Percentiles rank a stretch among this genome's conserved stretches.
phyloP scores from a whole-genome alignment of 352 stramenopile species.

The Phytophthora tentaculata region DNA sequence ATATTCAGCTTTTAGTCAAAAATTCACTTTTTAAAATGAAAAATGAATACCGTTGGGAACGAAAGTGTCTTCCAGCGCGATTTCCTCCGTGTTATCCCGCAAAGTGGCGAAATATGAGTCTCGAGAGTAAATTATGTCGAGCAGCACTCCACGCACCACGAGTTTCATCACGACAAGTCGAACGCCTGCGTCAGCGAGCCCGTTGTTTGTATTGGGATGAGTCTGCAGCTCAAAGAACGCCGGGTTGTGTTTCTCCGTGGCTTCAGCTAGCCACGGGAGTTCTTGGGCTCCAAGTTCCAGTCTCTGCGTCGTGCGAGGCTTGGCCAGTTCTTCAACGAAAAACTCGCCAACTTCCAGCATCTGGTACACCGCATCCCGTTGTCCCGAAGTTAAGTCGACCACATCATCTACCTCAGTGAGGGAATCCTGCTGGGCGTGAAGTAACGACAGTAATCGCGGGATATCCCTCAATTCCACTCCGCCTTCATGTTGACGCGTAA shows the following conservation, averaged over 20 bases:
- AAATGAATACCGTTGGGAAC: slow-evolving; percentile 50
- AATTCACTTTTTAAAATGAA: neutral
- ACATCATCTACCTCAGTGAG: slow-evolving; percentile 51
- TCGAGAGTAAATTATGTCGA: slow-evolving; percentile 64
- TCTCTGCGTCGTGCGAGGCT: slow-evolving; percentile 55
- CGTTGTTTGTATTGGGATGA: slow-evolving; percentile 48
- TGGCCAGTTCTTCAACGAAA: slow-evolving; percentile 71
- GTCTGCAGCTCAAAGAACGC: slow-evolving; percentile 79
- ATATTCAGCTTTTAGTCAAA: neutral
- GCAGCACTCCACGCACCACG: slow-evolving; percentile 64
- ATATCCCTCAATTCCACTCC: slow-evolving; percentile 48
- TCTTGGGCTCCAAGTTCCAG: slow-evolving; percentile 51
- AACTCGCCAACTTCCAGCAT: slow-evolving; percentile 77
- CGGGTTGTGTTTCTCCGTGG: slow-evolving; percentile 29
- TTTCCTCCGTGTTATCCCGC: slow-evolving; percentile 56
- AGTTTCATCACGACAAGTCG: slow-evolving; percentile 74
- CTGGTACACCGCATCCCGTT: slow-evolving; percentile 67
- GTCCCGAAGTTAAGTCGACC: slow-evolving; percentile 44
- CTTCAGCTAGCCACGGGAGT: slow-evolving; percentile 60
- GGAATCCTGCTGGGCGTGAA: slow-evolving; percentile 57
- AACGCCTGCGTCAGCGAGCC: slow-evolving; percentile 42
- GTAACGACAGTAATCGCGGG: slow-evolving; percentile 52
- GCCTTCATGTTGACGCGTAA: slow-evolving; percentile 21
- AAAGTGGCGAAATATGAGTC: slow-evolving; percentile 71
- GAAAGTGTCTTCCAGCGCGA: slow-evolving; percentile 70